A percentile compares a stretch with the other conserved stretches of the same genome.
Evolutionary conservation across 768 basidiomycete genomes (phyloP).

Genomic region (Pulveroboletus sp.): DNA sequence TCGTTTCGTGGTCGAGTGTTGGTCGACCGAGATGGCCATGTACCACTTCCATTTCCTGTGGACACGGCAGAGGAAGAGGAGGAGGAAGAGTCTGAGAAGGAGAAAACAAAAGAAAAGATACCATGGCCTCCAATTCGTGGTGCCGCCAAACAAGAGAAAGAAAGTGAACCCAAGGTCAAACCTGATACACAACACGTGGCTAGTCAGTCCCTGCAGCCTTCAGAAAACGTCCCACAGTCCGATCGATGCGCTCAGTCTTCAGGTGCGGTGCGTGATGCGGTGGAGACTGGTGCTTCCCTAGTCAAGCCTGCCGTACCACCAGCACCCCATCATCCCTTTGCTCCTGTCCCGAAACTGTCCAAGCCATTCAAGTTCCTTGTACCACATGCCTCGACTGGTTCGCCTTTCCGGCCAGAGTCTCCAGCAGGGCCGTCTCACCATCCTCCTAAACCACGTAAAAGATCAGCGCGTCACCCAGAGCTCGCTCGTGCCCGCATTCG

Average conservation of each 20-base stretch:
- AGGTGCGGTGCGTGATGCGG: background rate
- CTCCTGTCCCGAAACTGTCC: background rate
- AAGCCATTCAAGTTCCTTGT: slow-evolving; percentile 12
- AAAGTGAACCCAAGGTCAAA: background rate
- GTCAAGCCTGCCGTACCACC: slow-evolving; percentile 3
- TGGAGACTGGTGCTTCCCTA: background rate
- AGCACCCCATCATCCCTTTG: background rate
- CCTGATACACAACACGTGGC: slow-evolving; percentile 13
- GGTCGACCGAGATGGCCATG: slow-evolving; percentile 16
- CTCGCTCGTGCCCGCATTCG: slow-evolving; percentile 12
- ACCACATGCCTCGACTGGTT: slow-evolving; percentile 16
- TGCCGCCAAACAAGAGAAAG: background rate
- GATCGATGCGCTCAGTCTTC: slow-evolving; percentile 6
- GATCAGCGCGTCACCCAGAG: slow-evolving; percentile 6
- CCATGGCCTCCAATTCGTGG: slow-evolving; percentile 18
- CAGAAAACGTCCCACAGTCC: background rate
- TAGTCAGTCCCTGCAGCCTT: slow-evolving; percentile 3
- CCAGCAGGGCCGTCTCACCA: background rate
- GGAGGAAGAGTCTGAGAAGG: background rate
- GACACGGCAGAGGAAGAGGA: background rate
- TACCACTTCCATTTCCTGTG: slow-evolving; percentile 6
- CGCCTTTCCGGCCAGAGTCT: slow-evolving; percentile 18
- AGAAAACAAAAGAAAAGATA: background rate
- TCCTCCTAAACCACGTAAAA: background rate
- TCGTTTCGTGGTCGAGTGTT: slow-evolving; percentile 16